Percentiles rank a stretch among this genome's conserved stretches.
Conservation (phyloP, 768 basidiomycete species). For the Boletus subparvulus region DNA sequence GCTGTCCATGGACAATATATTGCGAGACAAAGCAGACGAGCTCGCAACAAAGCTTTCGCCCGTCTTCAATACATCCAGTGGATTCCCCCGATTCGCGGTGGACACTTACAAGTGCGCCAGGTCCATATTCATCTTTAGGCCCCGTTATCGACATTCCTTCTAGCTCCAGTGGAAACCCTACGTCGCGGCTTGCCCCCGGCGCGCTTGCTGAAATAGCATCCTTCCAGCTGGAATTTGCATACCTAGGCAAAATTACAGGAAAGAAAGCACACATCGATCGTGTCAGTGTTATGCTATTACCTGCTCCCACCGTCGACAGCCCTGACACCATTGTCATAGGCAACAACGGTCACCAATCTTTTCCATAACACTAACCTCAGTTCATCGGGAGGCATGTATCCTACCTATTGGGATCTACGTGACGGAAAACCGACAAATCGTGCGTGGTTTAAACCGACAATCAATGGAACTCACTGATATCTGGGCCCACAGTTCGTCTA, state of each 20-base stretch:
- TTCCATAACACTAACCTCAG: conserved; percentile 48
- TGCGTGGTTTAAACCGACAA: conserved; percentile 31
- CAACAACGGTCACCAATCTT: conserved; percentile 45
- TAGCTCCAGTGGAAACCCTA: neutral
- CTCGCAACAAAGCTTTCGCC: conserved; percentile 72
- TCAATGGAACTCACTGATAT: neutral
- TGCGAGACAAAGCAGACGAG: conserved; percentile 73
- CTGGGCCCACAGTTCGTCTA: conserved; percentile 34
- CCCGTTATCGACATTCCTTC: neutral
- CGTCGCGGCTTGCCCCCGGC: conserved; percentile 36
- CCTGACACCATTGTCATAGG: conserved; percentile 33
- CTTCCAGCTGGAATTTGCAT: conserved; percentile 82
- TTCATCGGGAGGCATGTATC: conserved; percentile 61
- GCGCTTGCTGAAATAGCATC: conserved; percentile 79
- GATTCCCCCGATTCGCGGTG: conserved; percentile 70
- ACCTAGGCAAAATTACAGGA: conserved; percentile 76
- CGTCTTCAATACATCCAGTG: conserved; percentile 66
- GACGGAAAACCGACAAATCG: conserved; percentile 46
- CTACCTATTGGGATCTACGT: conserved; percentile 53
- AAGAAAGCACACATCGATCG: conserved; percentile 59
- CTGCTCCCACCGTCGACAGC: neutral
- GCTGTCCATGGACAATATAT: conserved; percentile 58
- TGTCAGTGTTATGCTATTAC: conserved; percentile 35
- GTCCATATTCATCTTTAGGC: neutral
- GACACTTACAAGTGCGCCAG: conserved; percentile 57